Evolutionary conservation across 345 rosid genomes (phyloP), one percentile per base, ranked within the genome.

Genomic region (Linum trigynum): DNA sequence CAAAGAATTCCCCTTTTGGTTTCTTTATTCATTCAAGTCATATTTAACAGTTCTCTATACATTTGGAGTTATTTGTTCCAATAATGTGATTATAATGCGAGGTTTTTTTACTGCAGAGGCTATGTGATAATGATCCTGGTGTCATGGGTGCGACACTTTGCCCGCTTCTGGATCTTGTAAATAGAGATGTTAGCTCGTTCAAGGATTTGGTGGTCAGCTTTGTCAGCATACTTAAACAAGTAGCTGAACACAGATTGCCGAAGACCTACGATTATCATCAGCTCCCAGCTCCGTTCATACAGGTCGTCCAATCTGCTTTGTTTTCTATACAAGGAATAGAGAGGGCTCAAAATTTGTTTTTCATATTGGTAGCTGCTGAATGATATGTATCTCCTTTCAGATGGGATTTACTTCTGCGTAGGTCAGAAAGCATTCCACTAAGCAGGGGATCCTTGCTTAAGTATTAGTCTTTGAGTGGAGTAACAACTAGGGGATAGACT

Each of bases 131-230:
- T 56, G 99, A 94, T 78, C 96, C 97, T 1, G 99, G 99, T 23
- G 99, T 94, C 53, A 94, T 94, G 99, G 99, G 99, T 40, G 99
- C 99, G 11, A 88, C 99, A 2, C 92, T 90, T 38, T 94, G 89
- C 62, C 99, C 99, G 0, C 85, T 94, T 40, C 88, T 94, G 76
- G 97, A 94, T 79, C 88, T 88, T 15, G 80, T 90, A 17, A 78
- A 85, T 12, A 71, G 61, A 37, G 99, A 94, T 77, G 91, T 79
- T 58, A 84, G 58, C 64, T 82, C 95, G 17, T 86, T 83, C 32
- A 90, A 90, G 81, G 99, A 94, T 76, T 76, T 94, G 75, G 99
- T 90, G 3, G 67, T 79, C 59, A 94, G 97, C 76, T 94, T 90
- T 75, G 96, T 94, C 14, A 88, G 86, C 82, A 90, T 94, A 80